Evolutionary conservation across 768 basidiomycete genomes (phyloP), one percentile per base, ranked within the genome.

Genomic region (Collybiopsis confluens): DNA sequence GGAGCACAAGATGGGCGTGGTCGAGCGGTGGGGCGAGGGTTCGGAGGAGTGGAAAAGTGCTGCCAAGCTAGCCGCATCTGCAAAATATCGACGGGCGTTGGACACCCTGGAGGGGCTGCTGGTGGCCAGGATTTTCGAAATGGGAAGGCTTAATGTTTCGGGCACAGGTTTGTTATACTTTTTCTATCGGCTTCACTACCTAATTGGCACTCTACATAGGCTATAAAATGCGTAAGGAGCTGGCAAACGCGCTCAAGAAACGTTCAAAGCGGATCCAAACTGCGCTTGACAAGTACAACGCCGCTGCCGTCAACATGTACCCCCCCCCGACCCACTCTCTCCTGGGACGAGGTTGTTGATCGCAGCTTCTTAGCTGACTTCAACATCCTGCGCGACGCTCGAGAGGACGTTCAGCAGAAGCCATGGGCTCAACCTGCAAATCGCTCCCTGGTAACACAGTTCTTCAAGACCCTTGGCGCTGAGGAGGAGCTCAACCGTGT

Each of bases 331-430:
- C 45, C 6, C 2, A n/a, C 8, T 4, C 53, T 61, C 3, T 11
- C 43, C 7, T 63, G 61, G 58, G 53, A 58, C 3, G 47, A 56
- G 8, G 58, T 68, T 0, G 52, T 66, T 1, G 49, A 68, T 10
- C 55, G 44, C 8, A 52, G 45, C 0, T 52, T 45, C 36, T 37
- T 65, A 9, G 56, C 60, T 11, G 59, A 65, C 16, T 64, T 64
- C 33, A 56, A 61, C 40, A 36, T 55, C 1, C 56, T 59, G 9
- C 54, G 56, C 3, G 59, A 55, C 8, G 37, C 51, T 2, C 33
- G 52, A 8, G 9, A 47, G 26, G 59, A 61, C 20, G 47, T 59
- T 13, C 37, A 36, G 10, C 6, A 45, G 1, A 21, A 21, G 16
- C 35, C 49, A 10, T 60, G 59, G 59, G 48, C 55, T 0, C 23